phyloP scores from a whole-genome alignment of 2,329 filamentous ascomycete species.

The Cladosporium sp. region DNA sequence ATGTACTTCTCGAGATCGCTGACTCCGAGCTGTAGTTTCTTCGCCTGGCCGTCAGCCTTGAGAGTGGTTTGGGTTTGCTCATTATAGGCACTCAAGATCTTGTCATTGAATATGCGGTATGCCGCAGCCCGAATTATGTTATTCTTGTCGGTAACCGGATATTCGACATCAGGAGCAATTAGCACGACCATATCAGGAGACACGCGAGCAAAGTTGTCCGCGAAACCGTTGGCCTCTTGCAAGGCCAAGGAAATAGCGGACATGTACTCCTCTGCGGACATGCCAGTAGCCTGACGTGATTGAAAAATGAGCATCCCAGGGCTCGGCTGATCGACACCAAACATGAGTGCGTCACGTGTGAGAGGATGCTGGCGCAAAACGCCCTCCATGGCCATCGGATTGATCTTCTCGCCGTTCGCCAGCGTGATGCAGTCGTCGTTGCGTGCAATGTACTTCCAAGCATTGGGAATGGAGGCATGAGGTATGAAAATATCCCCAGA shows the following conservation, averaged over 20 bases:
- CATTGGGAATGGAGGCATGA: conserved; percentile 38
- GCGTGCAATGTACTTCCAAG: conserved; percentile 44
- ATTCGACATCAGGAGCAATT: conserved; percentile 40
- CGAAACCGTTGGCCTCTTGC: conserved; percentile 48
- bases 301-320: conserved; percentile 51
- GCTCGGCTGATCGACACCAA: conserved; percentile 49
- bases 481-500: conserved; percentile 44
- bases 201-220: conserved; percentile 50
- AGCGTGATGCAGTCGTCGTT: conserved; percentile 45
- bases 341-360: conserved; percentile 54
- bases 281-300: conserved; percentile 39
- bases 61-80: too few species aligned
- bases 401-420: conserved; percentile 48
- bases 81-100: conserved; percentile 47
- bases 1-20: conserved; percentile 30
- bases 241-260: too few species aligned
- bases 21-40: conserved; percentile 21
- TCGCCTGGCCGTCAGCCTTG: too few species aligned
- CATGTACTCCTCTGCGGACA: too few species aligned
- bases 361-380: conserved; percentile 49
- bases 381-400: conserved; percentile 48
- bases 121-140: conserved; percentile 51
- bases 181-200: conserved; percentile 50
- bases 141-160: conserved; percentile 52
- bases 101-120: conserved; percentile 46